phyloP scores from a whole-genome alignment of 2,329 filamentous ascomycete genomes.

The Dryadomyces sulphureus region DNA sequence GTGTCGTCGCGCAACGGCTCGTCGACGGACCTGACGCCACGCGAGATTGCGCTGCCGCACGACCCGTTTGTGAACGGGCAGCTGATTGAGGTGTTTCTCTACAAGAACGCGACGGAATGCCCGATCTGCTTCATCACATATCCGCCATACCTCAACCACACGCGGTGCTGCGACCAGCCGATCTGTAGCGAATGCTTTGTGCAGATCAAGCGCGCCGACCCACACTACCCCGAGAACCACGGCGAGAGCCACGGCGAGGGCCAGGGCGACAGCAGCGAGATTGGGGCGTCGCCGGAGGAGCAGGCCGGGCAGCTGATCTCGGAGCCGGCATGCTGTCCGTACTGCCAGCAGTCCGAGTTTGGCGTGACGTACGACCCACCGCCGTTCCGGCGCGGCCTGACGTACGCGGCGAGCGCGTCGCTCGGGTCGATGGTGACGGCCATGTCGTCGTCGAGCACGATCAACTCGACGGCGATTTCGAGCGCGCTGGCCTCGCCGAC shows the following conservation, averaged over 20 bases:
- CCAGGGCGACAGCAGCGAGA: slow-evolving; percentile 9
- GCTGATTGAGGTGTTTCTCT: slow-evolving; percentile 79
- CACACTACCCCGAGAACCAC: slow-evolving; percentile 71
- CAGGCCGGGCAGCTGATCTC: slow-evolving; percentile 60
- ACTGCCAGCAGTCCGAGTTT: slow-evolving; percentile 89
- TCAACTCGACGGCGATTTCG: slow-evolving; percentile 44
- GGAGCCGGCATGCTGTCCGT: slow-evolving; percentile 83
- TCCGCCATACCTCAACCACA: slow-evolving; percentile 85
- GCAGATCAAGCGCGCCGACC: slow-evolving; percentile 90
- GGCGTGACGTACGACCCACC: slow-evolving; percentile 90
- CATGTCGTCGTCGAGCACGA: slow-evolving; percentile 74
- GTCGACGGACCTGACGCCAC: slow-evolving; percentile 55
- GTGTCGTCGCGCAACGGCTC: slow-evolving; percentile 59
- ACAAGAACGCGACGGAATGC: slow-evolving; percentile 82
- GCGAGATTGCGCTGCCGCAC: slow-evolving; percentile 64
- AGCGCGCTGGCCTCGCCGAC: slow-evolving; percentile 14
- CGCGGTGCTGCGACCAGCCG: slow-evolving; percentile 84
- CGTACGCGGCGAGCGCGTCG: slow-evolving; percentile 25
- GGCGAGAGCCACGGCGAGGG: slow-evolving; percentile 24
- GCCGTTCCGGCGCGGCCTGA: slow-evolving; percentile 70
- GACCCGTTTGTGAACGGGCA: slow-evolving; percentile 92
- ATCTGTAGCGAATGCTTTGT: slow-evolving; percentile 99
- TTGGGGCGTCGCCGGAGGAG: slow-evolving; percentile 24
- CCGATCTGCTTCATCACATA: slow-evolving; percentile 96
- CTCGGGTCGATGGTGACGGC: slow-evolving; percentile 43